Conservation (phyloP, 148 eudicot genomes). For the Arbutus unedo region DNA sequence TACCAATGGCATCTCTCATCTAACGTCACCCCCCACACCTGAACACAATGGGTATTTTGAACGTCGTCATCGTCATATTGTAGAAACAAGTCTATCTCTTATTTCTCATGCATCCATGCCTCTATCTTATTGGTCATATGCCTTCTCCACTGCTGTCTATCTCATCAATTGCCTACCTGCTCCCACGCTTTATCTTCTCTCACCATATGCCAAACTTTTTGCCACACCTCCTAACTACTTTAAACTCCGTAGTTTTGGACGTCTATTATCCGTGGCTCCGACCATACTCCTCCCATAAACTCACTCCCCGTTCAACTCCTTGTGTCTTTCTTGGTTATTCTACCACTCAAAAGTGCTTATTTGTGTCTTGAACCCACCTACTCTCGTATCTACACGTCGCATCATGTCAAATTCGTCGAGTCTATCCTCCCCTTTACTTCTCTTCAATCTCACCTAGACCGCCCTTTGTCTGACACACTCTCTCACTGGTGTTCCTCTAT, state of each 20-base stretch:
- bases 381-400: background rate
- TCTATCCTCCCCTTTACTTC: background rate
- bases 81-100: no score
- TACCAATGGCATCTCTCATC: background rate
- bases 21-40: background rate
- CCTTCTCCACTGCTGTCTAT: background rate
- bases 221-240: background rate
- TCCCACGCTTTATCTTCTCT: background rate
- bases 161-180: background rate
- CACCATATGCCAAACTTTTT: background rate
- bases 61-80: no score
- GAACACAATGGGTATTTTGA: background rate
- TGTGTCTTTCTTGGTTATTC: conserved; percentile 7
- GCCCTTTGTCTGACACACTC: no score
- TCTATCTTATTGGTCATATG: no score
- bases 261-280: background rate
- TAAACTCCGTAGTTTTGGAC: background rate
- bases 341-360: background rate
- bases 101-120: no score
- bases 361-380: background rate
- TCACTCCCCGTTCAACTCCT: background rate
- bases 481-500: no score
- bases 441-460: no score
- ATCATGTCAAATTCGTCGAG: background rate
- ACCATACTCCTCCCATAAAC: background rate